Percentiles rank a stretch among this genome's conserved stretches.
Evolutionary conservation across 208 protist genomes (phyloP).

Genomic region (Trypanosoma cruzi): DNA sequence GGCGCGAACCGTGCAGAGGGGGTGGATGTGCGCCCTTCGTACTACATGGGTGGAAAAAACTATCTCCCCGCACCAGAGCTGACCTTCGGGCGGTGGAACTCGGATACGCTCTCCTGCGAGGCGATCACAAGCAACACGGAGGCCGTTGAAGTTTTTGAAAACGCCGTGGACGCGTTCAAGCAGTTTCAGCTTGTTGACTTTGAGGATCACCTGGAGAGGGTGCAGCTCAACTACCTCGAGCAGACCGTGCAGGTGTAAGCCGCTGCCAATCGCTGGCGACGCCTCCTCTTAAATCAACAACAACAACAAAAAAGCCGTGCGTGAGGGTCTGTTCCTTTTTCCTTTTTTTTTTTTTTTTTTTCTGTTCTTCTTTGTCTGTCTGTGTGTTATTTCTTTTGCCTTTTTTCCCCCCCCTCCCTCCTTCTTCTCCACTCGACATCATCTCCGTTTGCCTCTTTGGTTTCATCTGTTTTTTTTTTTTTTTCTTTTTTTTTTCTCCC

Average conservation of each 20-base stretch:
- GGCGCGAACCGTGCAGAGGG: conserved; percentile 24
- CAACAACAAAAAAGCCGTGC: too few relatives aligned
- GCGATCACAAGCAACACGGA: conserved; percentile 41
- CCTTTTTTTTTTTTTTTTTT: too few relatives aligned
- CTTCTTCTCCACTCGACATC: too few relatives aligned
- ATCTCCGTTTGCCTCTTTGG: background rate
- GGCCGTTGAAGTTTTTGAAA: conserved; percentile 58
- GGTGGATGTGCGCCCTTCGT: conserved; percentile 28
- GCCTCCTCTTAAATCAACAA: too few relatives aligned
- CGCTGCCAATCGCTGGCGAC: background rate
- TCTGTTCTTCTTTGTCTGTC: too few relatives aligned
- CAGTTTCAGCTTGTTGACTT: conserved; percentile 83
- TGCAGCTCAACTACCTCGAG: conserved; percentile 74
- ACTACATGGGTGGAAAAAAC: conserved; percentile 16
- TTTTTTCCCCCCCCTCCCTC: too few relatives aligned
- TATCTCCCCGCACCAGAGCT: conserved; percentile 28
- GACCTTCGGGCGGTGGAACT: conserved; percentile 78
- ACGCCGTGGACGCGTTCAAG: conserved; percentile 74
- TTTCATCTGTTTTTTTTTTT: conserved; percentile 7
- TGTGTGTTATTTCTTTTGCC: too few relatives aligned
- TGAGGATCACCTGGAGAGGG: conserved; percentile 87
- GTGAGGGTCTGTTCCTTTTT: too few relatives aligned
- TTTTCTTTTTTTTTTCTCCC: conserved; percentile 11
- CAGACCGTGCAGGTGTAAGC: conserved; percentile 51
- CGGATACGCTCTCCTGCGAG: conserved; percentile 60